phyloP scores from a whole-genome alignment of 768 basidiomycete species.

The Psilocybe subaeruginosa region DNA sequence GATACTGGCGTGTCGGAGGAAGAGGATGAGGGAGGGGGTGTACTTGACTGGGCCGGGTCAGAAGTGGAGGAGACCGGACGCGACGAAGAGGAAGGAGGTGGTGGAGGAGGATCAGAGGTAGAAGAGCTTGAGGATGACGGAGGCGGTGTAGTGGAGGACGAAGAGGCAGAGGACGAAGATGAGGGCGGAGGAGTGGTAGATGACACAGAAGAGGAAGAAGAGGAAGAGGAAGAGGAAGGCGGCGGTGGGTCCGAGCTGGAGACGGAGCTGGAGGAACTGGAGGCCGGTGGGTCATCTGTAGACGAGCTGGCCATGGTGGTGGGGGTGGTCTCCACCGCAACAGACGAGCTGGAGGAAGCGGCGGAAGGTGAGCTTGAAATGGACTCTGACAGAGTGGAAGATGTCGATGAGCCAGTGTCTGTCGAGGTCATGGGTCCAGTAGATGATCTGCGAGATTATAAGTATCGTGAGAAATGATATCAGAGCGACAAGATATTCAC shows the following conservation, averaged over 20 bases:
- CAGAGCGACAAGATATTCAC: neutral
- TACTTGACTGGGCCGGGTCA: constrained; percentile 3
- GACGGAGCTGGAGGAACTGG: constrained; percentile 13
- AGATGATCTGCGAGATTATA: constrained; percentile 7
- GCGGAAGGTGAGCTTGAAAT: constrained; percentile 14
- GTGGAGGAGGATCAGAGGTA: constrained; percentile 3
- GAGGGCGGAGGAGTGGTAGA: neutral
- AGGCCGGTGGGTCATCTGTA: constrained; percentile 15
- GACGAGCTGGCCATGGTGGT: constrained; percentile 15
- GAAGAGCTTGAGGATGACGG: neutral
- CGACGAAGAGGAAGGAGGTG: constrained; percentile 17
- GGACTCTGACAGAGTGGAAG: constrained; percentile 18
- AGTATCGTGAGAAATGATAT: constrained; percentile 8
- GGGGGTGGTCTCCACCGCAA: constrained; percentile 1
- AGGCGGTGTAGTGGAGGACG: constrained; percentile 8
- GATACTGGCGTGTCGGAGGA: constrained; percentile 16
- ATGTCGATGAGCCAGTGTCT: neutral
- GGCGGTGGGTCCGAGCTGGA: constrained; percentile 25
- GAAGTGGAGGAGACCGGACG: constrained; percentile 18
- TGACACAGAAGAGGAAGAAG: constrained; percentile 18
- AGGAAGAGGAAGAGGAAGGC: constrained; percentile 18
- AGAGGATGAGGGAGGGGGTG: constrained; percentile 17
- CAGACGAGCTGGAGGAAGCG: constrained; percentile 12
- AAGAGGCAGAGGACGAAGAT: constrained; percentile 1
- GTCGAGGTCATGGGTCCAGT: constrained; percentile 18